Base-by-base conservation (phyloP, 2,329 filamentous ascomycete species). In the Ceratocystis huliohia region DNA sequence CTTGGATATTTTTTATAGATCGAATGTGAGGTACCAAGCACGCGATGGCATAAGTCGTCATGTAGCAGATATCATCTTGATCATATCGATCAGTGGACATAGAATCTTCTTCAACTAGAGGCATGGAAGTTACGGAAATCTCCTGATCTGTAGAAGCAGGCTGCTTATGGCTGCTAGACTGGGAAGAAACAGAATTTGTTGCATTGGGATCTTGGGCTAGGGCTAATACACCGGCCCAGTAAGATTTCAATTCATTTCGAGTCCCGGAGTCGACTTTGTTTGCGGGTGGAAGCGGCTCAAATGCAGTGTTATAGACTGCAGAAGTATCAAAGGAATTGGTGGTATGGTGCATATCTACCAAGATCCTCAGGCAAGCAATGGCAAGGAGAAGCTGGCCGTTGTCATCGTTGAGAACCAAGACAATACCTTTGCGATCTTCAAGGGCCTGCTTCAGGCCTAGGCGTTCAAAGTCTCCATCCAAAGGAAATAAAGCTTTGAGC, bases 61-160 rank as follows among this genome's bases (percentile, higher is more conserved):
- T 64, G 62, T 64, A 64, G 25, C 44, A 50, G 10, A 64, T 22
- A 37, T 64, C 62, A 30, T 64, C 62, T 13, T 64, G 44, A 28
- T 64, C 62, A 45, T 64, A 64, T 13, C 44, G 20, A 64, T 64
- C 62, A 7, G 46, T 64, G 15, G 50, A 22, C 15, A n/a, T 25
- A 2, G 25, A 37, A 10, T 64, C 50, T 48, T 64, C 62, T 20
- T 53, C 45, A 22, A 22, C 15, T 33, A n/a, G 25, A 20, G 28
- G 13, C 17, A 44, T 22, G 10, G 45, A 20, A 3, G 41, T 37
- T 1, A 22, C n/a, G n/a, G 33, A 25, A 2, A 22, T 13, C 61
- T 45, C 10, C 13, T 15, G 61, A 17, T 20, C 25, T 3, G 3
- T 20, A 15, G 25, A 17, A 25, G 20, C 20, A 53, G 48, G 20